Percentiles rank a stretch among this genome's conserved stretches.
Conservation (phyloP, 768 basidiomycete genomes). For the Mycena belliarum region DNA sequence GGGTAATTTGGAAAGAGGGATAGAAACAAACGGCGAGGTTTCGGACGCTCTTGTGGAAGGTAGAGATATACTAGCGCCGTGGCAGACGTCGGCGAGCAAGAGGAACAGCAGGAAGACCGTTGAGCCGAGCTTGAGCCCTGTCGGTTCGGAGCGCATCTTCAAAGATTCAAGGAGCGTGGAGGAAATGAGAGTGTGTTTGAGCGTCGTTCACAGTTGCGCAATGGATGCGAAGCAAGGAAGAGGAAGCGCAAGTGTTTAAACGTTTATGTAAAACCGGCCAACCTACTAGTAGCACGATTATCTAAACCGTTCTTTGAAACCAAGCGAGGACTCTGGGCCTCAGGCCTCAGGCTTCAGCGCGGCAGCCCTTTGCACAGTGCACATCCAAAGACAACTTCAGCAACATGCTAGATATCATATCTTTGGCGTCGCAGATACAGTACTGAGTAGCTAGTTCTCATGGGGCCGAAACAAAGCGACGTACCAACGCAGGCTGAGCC, state of each 20-base stretch:
- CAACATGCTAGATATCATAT: too few relatives aligned
- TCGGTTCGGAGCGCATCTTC: neutral
- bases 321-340: too few relatives aligned
- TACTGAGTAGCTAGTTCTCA: too few relatives aligned
- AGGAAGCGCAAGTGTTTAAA: neutral
- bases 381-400: too few relatives aligned
- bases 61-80: neutral
- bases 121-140: neutral
- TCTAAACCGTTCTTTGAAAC: too few relatives aligned
- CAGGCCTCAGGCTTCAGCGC: too few relatives aligned
- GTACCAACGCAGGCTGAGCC: too few relatives aligned
- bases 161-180: neutral
- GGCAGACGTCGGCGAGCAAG: neutral
- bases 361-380: too few relatives aligned
- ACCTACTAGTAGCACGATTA: too few relatives aligned
- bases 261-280: neutral
- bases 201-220: too few relatives aligned
- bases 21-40: conserved; percentile 18
- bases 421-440: too few relatives aligned
- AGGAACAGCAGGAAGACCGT: neutral
- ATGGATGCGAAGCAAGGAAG: neutral
- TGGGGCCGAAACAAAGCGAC: too few relatives aligned
- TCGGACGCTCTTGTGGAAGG: neutral
- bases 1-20: conserved; percentile 21
- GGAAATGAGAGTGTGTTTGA: neutral